Evolutionary conservation across 1,284 basidiomycete species (phyloP), one percentile per base, ranked within the genome.

Genomic region (Ceratobasidium papillatum): DNA sequence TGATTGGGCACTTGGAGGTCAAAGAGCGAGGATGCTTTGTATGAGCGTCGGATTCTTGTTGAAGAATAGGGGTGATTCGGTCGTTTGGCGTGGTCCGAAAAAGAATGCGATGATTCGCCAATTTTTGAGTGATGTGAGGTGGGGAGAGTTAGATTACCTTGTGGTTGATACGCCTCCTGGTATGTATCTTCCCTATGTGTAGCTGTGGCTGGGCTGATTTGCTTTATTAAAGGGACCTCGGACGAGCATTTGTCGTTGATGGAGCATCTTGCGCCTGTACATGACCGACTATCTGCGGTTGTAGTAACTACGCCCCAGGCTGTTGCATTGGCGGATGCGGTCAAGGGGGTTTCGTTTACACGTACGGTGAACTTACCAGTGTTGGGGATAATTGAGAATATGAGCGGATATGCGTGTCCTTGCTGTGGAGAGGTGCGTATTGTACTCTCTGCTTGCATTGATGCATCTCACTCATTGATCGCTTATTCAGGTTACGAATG

Each of bases 31-130:
- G 77, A 82, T 99, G 73, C 92, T 91, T 5, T 96, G 95, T 80
- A 99, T 99, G 98, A 95, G 93, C 80, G 96, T 99, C 14, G 98
- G 96, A 1, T 99, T 99, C 81, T 83, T 99, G 79, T 83, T 99
- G 76, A 94, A 94, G 83, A 91, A 91, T 79, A 91, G 91, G 79
- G 93, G 93, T 66, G 96, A 98, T 81, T 94, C 92, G 17, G 95
- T 99, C 45, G 94, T 99, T 0, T 99, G 98, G 98, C 85, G 98
- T 78, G 98, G 98, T 0, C 98, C 98, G 43, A 99, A 99, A 88
- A 99, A 99, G 88, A 98, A 98, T 80, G 98, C 95, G 61, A 99
- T 99, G 98, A 99, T 99, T 80, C 86, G 96, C 79, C 98, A 99
- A 84, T 99, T 99, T 81, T 83, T 99, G 81, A 91, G 91, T 78